Conservation (phyloP, 2,329 filamentous ascomycete species). For the Phyllosticta capitalensis region DNA sequence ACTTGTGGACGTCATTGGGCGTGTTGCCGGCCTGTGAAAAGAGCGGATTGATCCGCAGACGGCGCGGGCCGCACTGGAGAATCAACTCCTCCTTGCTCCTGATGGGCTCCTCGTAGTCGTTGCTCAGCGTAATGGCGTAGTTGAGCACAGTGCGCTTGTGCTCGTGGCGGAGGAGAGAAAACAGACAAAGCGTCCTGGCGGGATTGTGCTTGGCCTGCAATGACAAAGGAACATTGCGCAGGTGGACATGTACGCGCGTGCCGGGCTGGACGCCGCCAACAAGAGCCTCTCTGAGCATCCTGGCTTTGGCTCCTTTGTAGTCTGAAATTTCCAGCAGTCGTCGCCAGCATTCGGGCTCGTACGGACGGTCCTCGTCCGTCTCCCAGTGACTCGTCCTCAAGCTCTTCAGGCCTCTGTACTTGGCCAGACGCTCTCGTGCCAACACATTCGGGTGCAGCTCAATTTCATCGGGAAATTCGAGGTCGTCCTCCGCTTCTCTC, state of each 20-base stretch:
- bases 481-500: constrained; percentile 77
- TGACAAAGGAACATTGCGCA: constrained; percentile 50
- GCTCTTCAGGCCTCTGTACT: constrained; percentile 88
- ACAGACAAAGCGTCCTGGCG: constrained; percentile 58
- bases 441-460: constrained; percentile 82
- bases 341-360: constrained; percentile 85
- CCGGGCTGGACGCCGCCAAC: constrained; percentile 81
- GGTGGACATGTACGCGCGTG: constrained; percentile 70
- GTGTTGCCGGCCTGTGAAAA: constrained; percentile 86
- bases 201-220: constrained; percentile 47
- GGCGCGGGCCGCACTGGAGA: constrained; percentile 79
- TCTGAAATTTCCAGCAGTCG: constrained; percentile 80
- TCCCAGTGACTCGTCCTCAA: constrained; percentile 83
- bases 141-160: constrained; percentile 89
- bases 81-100: constrained; percentile 90
- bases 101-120: constrained; percentile 64
- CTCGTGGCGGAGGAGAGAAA: constrained; percentile 86
- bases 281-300: constrained; percentile 69
- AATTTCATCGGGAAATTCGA: constrained; percentile 95
- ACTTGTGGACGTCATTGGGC: constrained; percentile 96
- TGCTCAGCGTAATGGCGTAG: constrained; percentile 77
- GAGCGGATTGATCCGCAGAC: constrained; percentile 79
- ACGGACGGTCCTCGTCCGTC: constrained; percentile 71
- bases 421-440: constrained; percentile 72
- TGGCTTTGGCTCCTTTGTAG: constrained; percentile 74